Base-by-base conservation (phyloP, 208 protist genomes). In the Crithidia mellificae region DNA sequence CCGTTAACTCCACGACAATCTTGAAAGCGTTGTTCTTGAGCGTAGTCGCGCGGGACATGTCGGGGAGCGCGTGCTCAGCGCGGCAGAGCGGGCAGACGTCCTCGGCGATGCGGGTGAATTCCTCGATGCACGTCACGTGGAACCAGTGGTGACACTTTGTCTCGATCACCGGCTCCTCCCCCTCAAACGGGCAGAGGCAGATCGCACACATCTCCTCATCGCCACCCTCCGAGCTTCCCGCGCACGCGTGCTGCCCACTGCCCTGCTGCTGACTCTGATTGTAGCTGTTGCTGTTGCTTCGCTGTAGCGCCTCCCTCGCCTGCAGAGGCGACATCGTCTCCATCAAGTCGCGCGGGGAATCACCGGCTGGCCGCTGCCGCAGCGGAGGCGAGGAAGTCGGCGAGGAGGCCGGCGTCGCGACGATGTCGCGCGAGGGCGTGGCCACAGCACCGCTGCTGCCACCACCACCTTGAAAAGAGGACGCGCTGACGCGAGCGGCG, bases 61-160 rank as follows among this genome's bases (percentile, higher is more conserved):
- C 69, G 1, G 81, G 71, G 32, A 92, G 69, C 25, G 67, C 76
- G 53, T 77, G n/a, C 17, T 44, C 43, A 56, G 63, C 39, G 41
- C 81, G 80, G 61, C 87, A 92, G n/a, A 92, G 61, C 22, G 85
- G 85, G 59, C 85, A 88, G 5, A 61, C 57, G 55, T 87, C 71
- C 30, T 72, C 76, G 41, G 68, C 69, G 51, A 74, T 84, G n/a
- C 62, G 68, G 6, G 56, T 25, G 65, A 77, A 75, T 38, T 83
- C 74, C 65, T 80, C 69, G 14, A 88, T 84, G 69, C 87, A 92
- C 27, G 78, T 64, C 1, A 88, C 87, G 53, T 92, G 87, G 43
- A 89, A 89, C 53, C 70, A 83, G 51, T 89, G 87, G n/a, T 76
- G 58, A 64, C 87, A 92, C 25, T 17, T 62, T n/a, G 81, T 85